phyloP scores from a whole-genome alignment of 768 basidiomycete genomes.

The Hypsizygus marmoreus region DNA sequence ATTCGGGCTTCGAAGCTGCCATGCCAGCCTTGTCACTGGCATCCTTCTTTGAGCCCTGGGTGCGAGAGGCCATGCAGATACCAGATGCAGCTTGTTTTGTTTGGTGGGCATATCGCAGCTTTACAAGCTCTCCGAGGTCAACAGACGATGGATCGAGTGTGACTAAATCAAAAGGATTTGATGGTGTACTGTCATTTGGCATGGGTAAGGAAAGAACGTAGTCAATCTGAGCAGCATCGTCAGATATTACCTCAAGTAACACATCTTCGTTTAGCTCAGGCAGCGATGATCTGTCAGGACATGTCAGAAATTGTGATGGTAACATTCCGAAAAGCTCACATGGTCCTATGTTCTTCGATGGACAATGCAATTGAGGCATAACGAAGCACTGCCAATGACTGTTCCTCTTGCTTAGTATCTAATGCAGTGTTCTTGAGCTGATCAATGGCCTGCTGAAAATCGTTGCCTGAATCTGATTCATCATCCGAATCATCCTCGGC shows the following conservation, averaged over 20 bases:
- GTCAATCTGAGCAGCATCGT: background rate
- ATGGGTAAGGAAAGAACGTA: background rate
- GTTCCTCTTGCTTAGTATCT: background rate
- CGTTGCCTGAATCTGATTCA: background rate
- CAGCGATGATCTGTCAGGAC: background rate
- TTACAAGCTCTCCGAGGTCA: constrained; percentile 1
- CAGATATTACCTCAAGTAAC: background rate
- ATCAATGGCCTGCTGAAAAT: background rate
- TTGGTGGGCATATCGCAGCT: background rate
- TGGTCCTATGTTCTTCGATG: constrained; percentile 1
- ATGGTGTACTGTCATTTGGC: background rate
- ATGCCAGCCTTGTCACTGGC: no score
- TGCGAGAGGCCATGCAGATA: background rate
- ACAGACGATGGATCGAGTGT: background rate
- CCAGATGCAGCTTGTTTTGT: constrained; percentile 6
- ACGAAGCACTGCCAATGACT: background rate
- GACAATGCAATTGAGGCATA: constrained; percentile 7
- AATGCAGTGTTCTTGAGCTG: background rate
- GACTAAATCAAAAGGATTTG: background rate
- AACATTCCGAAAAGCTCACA: constrained; percentile 1
- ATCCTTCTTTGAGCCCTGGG: background rate
- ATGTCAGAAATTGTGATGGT: background rate
- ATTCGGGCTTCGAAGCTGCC: background rate
- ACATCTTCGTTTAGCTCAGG: constrained; percentile 4
- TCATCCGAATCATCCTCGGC: background rate